These are phyloP conservation scores for Megacollybia platyphylla DNA, from an alignment of 1,284 basidiomycete species.

Conservation along the genomic window DNA sequence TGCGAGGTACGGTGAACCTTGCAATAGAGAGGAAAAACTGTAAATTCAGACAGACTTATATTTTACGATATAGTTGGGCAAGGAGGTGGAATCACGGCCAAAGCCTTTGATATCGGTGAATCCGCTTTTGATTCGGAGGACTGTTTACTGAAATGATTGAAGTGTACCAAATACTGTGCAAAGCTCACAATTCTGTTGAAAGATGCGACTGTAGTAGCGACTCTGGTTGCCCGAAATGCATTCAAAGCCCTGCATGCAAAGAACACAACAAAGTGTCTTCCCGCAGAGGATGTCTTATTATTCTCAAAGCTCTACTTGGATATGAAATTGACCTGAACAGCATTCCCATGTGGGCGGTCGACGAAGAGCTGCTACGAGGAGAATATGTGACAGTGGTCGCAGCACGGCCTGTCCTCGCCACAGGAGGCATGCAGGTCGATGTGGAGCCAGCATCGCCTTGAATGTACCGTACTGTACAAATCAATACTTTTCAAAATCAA, in stretches of 20 bases:
- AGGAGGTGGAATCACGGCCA: slow-evolving; percentile 61
- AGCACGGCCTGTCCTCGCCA: neutral
- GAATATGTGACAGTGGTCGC: neutral
- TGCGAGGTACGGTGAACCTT: slow-evolving; percentile 37
- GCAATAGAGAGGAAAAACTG: neutral
- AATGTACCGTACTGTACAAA: neutral
- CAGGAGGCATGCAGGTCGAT: neutral
- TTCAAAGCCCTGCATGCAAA: slow-evolving; percentile 47
- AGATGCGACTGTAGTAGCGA: slow-evolving; percentile 49
- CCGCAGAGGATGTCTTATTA: slow-evolving; percentile 59
- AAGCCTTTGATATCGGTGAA: slow-evolving; percentile 75
- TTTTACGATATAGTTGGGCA: slow-evolving; percentile 73
- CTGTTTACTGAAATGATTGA: slow-evolving; percentile 3
- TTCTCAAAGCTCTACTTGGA: slow-evolving; percentile 51
- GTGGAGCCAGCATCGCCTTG: neutral
- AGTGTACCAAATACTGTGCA: slow-evolving; percentile 52
- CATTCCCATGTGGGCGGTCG: slow-evolving; percentile 21
- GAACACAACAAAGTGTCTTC: slow-evolving; percentile 58
- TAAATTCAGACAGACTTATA: slow-evolving; percentile 42
- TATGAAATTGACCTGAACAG: slow-evolving; percentile 35
- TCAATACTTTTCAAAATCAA: slow-evolving; percentile 11
- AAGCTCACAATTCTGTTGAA: slow-evolving; percentile 55
- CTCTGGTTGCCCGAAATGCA: slow-evolving; percentile 60
- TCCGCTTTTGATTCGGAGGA: slow-evolving; percentile 3
- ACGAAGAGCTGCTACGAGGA: slow-evolving; percentile 8